phyloP scores from a whole-genome alignment of 805 yeast species.

The Candida ulmi region DNA sequence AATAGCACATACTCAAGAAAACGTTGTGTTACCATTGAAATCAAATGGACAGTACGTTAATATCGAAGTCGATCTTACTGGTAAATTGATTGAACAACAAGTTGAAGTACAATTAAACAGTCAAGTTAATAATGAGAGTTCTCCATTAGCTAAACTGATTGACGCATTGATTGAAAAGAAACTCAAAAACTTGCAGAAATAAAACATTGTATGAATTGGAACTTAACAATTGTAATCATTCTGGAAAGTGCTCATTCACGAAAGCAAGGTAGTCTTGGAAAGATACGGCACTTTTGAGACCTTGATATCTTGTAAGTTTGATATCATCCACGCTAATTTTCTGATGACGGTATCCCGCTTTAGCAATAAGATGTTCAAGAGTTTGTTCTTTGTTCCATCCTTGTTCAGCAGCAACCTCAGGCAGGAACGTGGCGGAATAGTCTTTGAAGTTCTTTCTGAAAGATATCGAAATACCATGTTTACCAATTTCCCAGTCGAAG shows the following conservation, averaged over 20 bases:
- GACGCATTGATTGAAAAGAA: slow-evolving; percentile 41
- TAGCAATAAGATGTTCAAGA: slow-evolving; percentile 58
- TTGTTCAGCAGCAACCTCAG: slow-evolving; percentile 86
- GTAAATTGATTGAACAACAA: slow-evolving; percentile 87
- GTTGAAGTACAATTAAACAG: slow-evolving; percentile 51
- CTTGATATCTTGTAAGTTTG: slow-evolving; percentile 51
- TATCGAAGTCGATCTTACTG: slow-evolving; percentile 92
- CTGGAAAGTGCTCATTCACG: neutral
- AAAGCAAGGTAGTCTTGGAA: slow-evolving; percentile 33
- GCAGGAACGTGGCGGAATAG: slow-evolving; percentile 78
- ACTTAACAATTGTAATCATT: neutral
- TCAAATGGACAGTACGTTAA: slow-evolving; percentile 62
- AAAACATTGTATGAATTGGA: neutral
- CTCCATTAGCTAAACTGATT: slow-evolving; percentile 47
- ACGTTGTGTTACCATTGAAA: slow-evolving; percentile 70
- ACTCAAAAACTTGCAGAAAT: slow-evolving; percentile 12
- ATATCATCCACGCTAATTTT: slow-evolving; percentile 30
- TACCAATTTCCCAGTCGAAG: slow-evolving; percentile 75
- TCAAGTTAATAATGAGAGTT: slow-evolving; percentile 43
- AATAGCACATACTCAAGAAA: slow-evolving; percentile 84
- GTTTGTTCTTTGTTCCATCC: slow-evolving; percentile 76
- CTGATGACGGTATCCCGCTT: slow-evolving; percentile 51
- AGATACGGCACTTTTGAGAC: slow-evolving; percentile 38
- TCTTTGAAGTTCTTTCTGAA: slow-evolving; percentile 36
- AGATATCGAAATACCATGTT: slow-evolving; percentile 68